These are phyloP conservation scores for Kalmanozyma brasiliensis DNA, from an alignment of 1,284 basidiomycete species.

Conservation along the genomic window DNA sequence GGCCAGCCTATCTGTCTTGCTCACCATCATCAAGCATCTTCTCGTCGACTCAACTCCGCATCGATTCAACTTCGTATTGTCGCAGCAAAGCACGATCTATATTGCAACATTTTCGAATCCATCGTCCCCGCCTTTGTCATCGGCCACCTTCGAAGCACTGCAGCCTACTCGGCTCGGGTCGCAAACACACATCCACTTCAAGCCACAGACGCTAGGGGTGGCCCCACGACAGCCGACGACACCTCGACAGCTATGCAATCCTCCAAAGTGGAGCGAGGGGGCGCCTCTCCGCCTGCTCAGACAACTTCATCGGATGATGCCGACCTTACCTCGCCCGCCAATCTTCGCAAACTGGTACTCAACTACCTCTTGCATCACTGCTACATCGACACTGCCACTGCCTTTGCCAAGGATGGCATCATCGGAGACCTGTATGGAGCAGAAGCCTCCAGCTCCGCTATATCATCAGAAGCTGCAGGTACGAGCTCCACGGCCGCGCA, in stretches of 20 bases:
- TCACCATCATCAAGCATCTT: too few species aligned
- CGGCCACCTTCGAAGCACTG: too few species aligned
- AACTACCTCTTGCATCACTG: constrained; percentile 82
- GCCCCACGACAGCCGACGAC: not conserved
- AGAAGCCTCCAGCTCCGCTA: constrained; percentile 6
- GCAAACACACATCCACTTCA: too few species aligned
- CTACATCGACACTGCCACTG: constrained; percentile 77
- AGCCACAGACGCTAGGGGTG: too few species aligned
- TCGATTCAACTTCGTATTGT: too few species aligned
- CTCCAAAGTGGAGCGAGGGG: constrained; percentile 14
- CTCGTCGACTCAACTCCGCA: too few species aligned
- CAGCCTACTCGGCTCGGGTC: too few species aligned
- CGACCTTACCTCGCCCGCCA: constrained; percentile 49
- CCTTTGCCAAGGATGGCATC: constrained; percentile 76
- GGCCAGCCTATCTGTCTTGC: too few species aligned
- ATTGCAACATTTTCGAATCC: too few species aligned
- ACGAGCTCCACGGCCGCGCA: constrained; percentile 6
- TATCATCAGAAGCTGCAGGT: constrained; percentile 10
- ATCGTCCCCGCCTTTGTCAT: too few species aligned
- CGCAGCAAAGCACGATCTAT: too few species aligned
- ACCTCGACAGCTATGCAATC: constrained; percentile 24
- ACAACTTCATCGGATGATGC: constrained; percentile 29
- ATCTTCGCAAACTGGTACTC: constrained; percentile 75
- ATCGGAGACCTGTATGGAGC: constrained; percentile 37
- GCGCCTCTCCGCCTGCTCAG: constrained; percentile 14